Evolutionary conservation across 495 filamentous ascomycete species (phyloP).

Genomic region (Xylaria flabelliformis): DNA sequence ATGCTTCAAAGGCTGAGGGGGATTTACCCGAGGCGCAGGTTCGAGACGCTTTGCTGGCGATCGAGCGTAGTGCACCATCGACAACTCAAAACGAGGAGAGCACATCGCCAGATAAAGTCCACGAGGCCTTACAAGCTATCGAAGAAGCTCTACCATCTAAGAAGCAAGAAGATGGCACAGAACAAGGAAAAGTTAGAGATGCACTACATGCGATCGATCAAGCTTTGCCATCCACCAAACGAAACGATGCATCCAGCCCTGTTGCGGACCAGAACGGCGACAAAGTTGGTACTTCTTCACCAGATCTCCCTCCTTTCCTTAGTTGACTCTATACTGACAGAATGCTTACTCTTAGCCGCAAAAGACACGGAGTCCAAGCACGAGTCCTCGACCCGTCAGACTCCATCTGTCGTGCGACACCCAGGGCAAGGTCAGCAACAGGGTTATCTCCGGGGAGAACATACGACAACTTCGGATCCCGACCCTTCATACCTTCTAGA

Average conservation of each 20-base stretch:
- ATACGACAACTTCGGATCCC: neutral
- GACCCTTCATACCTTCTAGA: neutral
- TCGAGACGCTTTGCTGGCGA: neutral
- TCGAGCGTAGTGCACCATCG: neutral
- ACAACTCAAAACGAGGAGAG: neutral
- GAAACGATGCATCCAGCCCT: neutral
- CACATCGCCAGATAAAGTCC: neutral
- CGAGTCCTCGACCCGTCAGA: neutral
- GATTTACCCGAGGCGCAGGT: neutral
- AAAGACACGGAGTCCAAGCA: neutral
- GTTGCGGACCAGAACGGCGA: neutral
- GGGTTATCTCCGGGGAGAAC: neutral
- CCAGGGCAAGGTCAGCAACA: neutral
- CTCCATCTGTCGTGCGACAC: neutral
- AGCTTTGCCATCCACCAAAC: neutral
- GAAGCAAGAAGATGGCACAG: neutral
- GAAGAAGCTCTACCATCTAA: neutral
- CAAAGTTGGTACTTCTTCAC: neutral
- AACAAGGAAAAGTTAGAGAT: neutral
- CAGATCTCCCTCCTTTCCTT: neutral
- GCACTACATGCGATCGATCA: neutral
- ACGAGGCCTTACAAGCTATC: neutral
- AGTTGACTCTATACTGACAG: neutral
- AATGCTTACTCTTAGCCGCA: neutral
- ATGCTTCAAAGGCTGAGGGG: neutral